Percentiles rank a stretch among this genome's conserved stretches.
Conservation (phyloP, 768 basidiomycete species). For the Sporobolomyces pararoseus region DNA sequence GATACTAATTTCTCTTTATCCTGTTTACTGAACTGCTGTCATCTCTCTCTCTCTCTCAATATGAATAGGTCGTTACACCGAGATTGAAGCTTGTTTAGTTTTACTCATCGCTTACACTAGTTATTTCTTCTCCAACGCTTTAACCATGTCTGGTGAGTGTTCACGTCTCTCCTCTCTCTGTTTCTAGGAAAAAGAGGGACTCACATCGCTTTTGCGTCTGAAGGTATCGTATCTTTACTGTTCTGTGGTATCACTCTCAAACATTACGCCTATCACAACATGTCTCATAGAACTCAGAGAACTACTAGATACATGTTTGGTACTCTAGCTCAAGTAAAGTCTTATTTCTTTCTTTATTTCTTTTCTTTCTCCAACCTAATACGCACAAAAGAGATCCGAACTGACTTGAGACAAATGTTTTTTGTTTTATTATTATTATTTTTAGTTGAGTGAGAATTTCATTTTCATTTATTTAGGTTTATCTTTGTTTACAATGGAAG, state of each 20-base stretch:
- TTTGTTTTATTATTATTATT: too few species aligned
- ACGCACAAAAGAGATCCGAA: too few species aligned
- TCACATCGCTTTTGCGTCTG: not conserved
- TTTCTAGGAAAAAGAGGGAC: conserved; percentile 40
- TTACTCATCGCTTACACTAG: conserved; percentile 90
- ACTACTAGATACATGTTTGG: conserved; percentile 94
- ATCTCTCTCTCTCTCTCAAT: too few species aligned
- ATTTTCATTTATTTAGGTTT: conserved; percentile 99
- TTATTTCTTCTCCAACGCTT: conserved; percentile 97
- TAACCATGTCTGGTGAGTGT: conserved; percentile 64
- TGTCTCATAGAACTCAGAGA: conserved; percentile 90
- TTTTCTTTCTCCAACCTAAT: not conserved
- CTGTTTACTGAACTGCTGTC: too few species aligned
- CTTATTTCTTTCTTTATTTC: not conserved
- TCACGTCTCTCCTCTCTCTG: not conserved
- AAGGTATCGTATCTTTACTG: conserved; percentile 89
- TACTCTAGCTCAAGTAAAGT: conserved; percentile 68
- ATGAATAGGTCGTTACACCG: conserved; percentile 61
- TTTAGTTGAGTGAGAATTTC: conserved; percentile 80
- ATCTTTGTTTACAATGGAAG: conserved; percentile 87
- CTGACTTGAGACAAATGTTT: too few species aligned
- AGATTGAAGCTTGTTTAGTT: conserved; percentile 94
- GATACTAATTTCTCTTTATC: too few species aligned
- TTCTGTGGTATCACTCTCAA: conserved; percentile 99
- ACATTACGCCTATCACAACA: conserved; percentile 99